phyloP scores from a whole-genome alignment of 106 monocot genomes.

The Dendrobium catenatum region DNA sequence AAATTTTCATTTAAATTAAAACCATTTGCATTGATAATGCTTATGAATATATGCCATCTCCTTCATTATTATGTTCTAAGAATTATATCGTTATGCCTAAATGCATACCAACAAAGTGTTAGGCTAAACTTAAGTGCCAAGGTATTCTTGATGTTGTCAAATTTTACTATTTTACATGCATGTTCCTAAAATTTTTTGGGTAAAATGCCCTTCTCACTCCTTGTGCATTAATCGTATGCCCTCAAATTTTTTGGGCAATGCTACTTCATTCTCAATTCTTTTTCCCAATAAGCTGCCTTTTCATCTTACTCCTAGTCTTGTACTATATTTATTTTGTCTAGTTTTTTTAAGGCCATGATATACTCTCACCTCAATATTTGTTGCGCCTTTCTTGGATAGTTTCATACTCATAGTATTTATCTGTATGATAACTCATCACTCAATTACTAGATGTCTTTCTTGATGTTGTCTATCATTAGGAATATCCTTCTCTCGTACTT shows the following conservation, averaged over 20 bases:
- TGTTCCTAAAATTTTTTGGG: background rate
- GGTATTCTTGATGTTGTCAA: background rate
- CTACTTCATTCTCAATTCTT: background rate
- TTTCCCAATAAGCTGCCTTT: background rate
- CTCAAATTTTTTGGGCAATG: background rate
- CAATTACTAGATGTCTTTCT: too few relatives aligned
- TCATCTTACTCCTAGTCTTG: background rate
- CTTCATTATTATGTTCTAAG: background rate
- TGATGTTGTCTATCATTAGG: too few relatives aligned
- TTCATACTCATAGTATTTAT: too few relatives aligned
- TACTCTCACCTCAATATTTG: too few relatives aligned
- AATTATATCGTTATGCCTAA: background rate
- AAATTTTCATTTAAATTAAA: constrained; percentile 1
- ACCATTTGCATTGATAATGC: background rate
- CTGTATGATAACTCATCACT: too few relatives aligned
- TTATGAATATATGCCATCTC: background rate
- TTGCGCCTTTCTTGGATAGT: too few relatives aligned
- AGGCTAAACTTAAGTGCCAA: background rate
- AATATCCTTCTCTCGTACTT: too few relatives aligned
- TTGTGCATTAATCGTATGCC: background rate
- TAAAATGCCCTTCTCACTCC: background rate
- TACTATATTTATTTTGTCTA: background rate
- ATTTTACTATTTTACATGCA: background rate
- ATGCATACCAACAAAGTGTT: too few relatives aligned
- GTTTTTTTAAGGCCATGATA: background rate